These are phyloP conservation scores for Capronia coronata DNA, from an alignment of 2,329 filamentous ascomycete genomes.

Conservation along the genomic window DNA sequence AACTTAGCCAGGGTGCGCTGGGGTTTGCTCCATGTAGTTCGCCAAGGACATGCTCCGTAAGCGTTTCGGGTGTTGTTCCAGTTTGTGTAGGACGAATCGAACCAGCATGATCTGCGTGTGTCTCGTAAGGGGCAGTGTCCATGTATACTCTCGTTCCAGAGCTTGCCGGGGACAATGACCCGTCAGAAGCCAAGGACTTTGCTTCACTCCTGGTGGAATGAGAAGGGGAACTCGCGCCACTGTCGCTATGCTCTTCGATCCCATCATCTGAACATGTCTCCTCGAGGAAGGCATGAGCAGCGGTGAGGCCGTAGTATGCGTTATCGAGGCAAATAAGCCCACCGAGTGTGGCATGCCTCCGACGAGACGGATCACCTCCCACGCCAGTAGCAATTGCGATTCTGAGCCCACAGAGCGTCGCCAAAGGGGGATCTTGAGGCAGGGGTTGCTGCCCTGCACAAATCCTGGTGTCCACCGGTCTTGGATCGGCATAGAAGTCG, in stretches of 20 bases:
- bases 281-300: neutral
- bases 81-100: neutral
- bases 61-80: neutral
- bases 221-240: neutral
- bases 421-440: no score
- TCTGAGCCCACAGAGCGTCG: no score
- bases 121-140: no score
- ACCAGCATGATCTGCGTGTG: no score
- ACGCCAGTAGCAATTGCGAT: no score
- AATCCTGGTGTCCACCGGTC: neutral
- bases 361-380: neutral
- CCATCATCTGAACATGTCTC: neutral
- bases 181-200: no score
- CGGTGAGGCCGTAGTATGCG: neutral
- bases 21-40: neutral
- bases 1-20: neutral
- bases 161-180: no score
- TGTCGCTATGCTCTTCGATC: neutral
- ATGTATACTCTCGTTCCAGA: no score
- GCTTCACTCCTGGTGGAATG: no score
- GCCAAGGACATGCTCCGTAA: neutral
- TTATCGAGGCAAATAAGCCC: neutral
- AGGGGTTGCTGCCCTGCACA: neutral
- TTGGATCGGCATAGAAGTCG: neutral
- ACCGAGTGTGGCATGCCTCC: neutral